A percentile compares a stretch with the other conserved stretches of the same genome.
Conservation (phyloP, 2,329 filamentous ascomycete species). For the Fusarium verrucosum region DNA sequence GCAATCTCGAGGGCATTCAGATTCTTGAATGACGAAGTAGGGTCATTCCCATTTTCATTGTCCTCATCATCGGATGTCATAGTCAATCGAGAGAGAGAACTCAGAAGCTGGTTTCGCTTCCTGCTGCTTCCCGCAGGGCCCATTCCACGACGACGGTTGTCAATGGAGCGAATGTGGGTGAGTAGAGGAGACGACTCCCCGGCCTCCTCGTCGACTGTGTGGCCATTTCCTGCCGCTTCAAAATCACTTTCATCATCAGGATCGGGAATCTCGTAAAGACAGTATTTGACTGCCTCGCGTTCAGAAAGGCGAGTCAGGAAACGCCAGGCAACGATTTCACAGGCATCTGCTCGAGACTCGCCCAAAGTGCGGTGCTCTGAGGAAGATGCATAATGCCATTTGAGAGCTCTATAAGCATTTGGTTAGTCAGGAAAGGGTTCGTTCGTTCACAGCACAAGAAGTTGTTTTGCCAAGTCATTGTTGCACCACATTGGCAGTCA, state of each 20-base stretch:
- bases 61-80: conserved; percentile 50
- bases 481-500: conserved; percentile 9
- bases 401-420: conserved; percentile 67
- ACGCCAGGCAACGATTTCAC: conserved; percentile 83
- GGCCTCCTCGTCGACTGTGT: conserved; percentile 52
- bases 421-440: conserved; percentile 17
- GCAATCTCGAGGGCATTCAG: conserved; percentile 90
- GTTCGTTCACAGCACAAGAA: not conserved
- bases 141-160: conserved; percentile 30
- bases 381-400: conserved; percentile 75
- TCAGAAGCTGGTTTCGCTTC: conserved; percentile 60
- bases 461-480: not conserved
- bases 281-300: conserved; percentile 76
- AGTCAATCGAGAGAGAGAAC: conserved; percentile 65
- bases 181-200: conserved; percentile 61
- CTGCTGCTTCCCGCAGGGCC: conserved; percentile 51
- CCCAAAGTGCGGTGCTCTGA: conserved; percentile 72
- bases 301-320: conserved; percentile 77
- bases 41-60: conserved; percentile 62
- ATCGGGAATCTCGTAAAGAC: conserved; percentile 75
- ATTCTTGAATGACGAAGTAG: conserved; percentile 76
- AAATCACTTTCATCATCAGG: conserved; percentile 42
- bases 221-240: conserved; percentile 17
- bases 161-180: conserved; percentile 45
- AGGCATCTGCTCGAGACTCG: conserved; percentile 75